A percentile compares a stretch with the other conserved stretches of the same genome.
phyloP scores from a whole-genome alignment of 2,329 filamentous ascomycete genomes.

The Orbilia brochopaga region DNA sequence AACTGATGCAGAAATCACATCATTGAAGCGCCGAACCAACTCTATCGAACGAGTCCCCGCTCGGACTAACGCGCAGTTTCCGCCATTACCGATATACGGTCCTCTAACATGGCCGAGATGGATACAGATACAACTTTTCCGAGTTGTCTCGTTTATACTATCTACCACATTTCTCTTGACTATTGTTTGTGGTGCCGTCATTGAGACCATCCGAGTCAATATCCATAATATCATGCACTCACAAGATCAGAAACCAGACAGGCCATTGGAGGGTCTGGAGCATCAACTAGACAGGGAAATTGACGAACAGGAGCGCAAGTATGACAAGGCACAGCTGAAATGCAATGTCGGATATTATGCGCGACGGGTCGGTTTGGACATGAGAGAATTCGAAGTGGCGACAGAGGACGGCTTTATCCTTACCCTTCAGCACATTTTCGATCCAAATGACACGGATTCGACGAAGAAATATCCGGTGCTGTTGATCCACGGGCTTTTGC shows the following conservation, averaged over 20 bases:
- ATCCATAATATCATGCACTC: background rate
- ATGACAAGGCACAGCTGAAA: constrained; percentile 77
- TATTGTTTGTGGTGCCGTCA: constrained; percentile 74
- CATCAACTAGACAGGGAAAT: constrained; percentile 59
- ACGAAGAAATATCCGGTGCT: constrained; percentile 79
- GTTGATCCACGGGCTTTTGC: constrained; percentile 84
- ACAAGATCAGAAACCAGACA: background rate
- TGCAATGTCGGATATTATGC: constrained; percentile 88
- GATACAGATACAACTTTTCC: constrained; percentile 70
- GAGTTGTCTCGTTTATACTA: constrained; percentile 73
- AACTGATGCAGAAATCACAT: constrained; percentile 22
- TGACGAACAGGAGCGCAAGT: constrained; percentile 63
- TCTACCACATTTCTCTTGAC: constrained; percentile 77
- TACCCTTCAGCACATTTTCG: constrained; percentile 85
- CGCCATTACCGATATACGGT: constrained; percentile 80
- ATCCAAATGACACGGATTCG: constrained; percentile 65
- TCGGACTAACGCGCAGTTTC: constrained; percentile 80
- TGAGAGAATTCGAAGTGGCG: constrained; percentile 81
- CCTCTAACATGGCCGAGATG: constrained; percentile 71
- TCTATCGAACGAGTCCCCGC: constrained; percentile 65
- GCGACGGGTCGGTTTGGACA: constrained; percentile 81
- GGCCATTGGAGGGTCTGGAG: constrained; percentile 58
- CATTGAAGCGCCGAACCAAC: background rate
- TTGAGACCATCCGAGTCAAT: constrained; percentile 15
- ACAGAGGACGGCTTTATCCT: constrained; percentile 95